Evolutionary conservation across 345 rosid genomes (phyloP).

Genomic region (Lumnitzera racemosa): DNA sequence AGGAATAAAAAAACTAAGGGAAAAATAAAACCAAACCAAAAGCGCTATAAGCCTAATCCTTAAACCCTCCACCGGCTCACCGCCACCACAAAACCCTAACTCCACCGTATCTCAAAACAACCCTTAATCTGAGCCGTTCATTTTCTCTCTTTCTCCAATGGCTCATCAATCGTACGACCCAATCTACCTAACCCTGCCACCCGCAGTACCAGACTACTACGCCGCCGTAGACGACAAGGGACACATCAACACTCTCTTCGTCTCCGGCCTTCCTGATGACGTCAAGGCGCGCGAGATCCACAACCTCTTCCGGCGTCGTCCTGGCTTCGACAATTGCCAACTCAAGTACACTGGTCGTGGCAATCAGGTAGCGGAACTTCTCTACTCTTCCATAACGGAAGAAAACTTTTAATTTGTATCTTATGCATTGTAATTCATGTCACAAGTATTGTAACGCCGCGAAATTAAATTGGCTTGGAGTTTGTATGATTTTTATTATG

Average conservation of each 20-base stretch:
- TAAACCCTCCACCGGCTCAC: not conserved
- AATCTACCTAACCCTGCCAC: slow-evolving; percentile 29
- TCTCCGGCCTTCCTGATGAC: slow-evolving; percentile 86
- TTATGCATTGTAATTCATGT: too few species aligned
- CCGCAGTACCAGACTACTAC: slow-evolving; percentile 13
- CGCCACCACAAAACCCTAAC: not conserved
- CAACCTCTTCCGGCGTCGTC: slow-evolving; percentile 75
- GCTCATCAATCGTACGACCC: slow-evolving; percentile 59
- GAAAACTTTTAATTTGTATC: too few species aligned
- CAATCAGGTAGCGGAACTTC: slow-evolving; percentile 44
- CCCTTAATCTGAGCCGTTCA: too few species aligned
- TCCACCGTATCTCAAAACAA: too few species aligned
- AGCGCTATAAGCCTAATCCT: too few species aligned
- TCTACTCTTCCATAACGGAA: not conserved
- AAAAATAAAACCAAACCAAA: too few species aligned
- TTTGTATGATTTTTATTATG: not conserved
- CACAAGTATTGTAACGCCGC: too few species aligned
- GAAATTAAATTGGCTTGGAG: not conserved
- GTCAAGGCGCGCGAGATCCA: slow-evolving; percentile 88
- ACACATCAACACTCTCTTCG: slow-evolving; percentile 63
- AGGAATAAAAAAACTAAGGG: too few species aligned
- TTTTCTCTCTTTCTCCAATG: slow-evolving; percentile 15
- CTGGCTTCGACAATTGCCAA: slow-evolving; percentile 73
- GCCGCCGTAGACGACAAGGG: slow-evolving; percentile 9
- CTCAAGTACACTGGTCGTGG: slow-evolving; percentile 94